Conservation (phyloP, 129 eudicot genomes). For the Scalesia atractyloides region DNA sequence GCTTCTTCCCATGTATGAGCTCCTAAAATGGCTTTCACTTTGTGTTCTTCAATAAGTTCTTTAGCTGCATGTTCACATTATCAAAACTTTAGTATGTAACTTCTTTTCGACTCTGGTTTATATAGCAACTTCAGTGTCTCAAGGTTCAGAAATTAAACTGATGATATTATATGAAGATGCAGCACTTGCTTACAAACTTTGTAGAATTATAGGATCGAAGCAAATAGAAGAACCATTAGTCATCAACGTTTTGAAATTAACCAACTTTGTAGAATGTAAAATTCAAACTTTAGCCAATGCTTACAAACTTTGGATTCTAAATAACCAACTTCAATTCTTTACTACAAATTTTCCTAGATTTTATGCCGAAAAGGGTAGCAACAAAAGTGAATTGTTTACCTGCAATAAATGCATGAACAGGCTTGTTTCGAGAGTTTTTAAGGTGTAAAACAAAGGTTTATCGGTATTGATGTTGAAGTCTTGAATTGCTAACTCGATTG, state of each 20-base stretch:
- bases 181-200: no score
- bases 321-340: constrained; percentile 9
- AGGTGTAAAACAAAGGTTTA: constrained; percentile 24
- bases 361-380: background rate
- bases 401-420: constrained; percentile 43
- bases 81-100: background rate
- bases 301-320: background rate
- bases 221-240: no score
- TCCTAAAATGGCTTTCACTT: constrained; percentile 55
- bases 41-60: constrained; percentile 33
- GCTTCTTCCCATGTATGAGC: constrained; percentile 60
- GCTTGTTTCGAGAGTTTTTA: constrained; percentile 34
- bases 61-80: constrained; percentile 42
- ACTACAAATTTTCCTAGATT: background rate
- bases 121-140: no score
- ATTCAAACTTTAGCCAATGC: background rate
- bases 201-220: no score
- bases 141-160: no score
- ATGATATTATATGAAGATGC: no score
- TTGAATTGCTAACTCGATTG: constrained; percentile 53
- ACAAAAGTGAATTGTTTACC: constrained; percentile 30
- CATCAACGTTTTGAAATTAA: no score
- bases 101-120: no score
- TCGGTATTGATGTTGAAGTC: constrained; percentile 34
- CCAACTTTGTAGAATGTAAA: no score